phyloP scores from a whole-genome alignment of 331 rosid genomes.

The Telfairia occidentalis region DNA sequence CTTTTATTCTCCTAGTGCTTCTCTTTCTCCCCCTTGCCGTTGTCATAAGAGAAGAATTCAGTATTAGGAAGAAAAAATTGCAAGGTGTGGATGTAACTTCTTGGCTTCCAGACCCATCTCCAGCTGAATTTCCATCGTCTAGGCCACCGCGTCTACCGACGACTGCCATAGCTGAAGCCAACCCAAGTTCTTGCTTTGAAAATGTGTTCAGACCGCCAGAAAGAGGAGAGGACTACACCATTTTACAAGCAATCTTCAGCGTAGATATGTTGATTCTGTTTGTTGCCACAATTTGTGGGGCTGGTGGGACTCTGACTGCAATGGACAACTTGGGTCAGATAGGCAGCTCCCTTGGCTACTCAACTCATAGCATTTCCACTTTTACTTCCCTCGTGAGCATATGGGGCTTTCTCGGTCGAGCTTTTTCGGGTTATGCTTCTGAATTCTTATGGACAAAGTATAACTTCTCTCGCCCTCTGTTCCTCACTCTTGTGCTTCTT shows the following conservation, averaged over 20 bases:
- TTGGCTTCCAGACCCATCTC: background rate
- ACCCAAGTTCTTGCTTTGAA: background rate
- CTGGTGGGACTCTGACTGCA: slow-evolving; percentile 9
- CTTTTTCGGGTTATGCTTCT: slow-evolving; percentile 3
- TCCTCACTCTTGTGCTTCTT: slow-evolving; percentile 1
- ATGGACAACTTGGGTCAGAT: slow-evolving; percentile 11
- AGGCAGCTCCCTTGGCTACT: slow-evolving; percentile 10
- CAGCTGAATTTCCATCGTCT: background rate
- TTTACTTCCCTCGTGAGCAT: slow-evolving; percentile 10
- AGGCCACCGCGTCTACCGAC: background rate
- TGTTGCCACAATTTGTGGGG: background rate
- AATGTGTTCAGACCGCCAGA: slow-evolving; percentile 7
- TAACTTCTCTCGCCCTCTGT: slow-evolving; percentile 10
- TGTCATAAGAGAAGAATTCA: background rate
- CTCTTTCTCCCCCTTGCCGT: slow-evolving; percentile 10
- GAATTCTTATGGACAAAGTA: slow-evolving; percentile 7
- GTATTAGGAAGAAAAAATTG: background rate
- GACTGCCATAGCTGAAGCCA: background rate
- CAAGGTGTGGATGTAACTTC: background rate
- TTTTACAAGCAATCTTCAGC: slow-evolving; percentile 15
- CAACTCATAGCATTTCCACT: slow-evolving; percentile 1
- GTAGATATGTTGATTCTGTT: slow-evolving; percentile 14
- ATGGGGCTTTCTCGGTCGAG: slow-evolving; percentile 13
- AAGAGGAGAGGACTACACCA: slow-evolving; percentile 18
- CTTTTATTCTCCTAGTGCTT: background rate